Base-by-base conservation (phyloP, 1,284 basidiomycete species). In the Irpex lacteus region DNA sequence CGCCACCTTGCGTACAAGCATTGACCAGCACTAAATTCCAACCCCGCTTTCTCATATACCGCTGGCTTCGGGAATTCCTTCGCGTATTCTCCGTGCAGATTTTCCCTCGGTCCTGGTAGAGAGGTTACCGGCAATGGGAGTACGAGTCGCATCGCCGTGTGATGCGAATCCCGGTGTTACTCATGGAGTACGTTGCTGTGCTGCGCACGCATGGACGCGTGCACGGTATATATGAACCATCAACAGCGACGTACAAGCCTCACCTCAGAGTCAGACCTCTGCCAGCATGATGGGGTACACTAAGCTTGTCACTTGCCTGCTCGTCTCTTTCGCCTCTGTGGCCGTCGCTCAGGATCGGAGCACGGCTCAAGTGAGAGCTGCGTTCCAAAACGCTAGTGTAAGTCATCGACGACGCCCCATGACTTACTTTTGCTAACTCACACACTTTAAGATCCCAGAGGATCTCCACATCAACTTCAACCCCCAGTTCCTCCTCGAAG, bases 401-500 rank as follows among this genome's bases (percentile, higher is more conserved):
- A 13, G 54, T 18, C 26, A 53, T 53, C 19, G 52, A 13, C 19
- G 26, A 26, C 26, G 7, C 19, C 8, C 19, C 13, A 19, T 19
- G 13, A 11, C 13, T 19, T 19, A 53, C 9, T 54, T 15, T 47
- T 11, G 18, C 4, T 18, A 47, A 18, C 11, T 47, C 44, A 4
- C 50, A 26, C 50, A 21, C 18, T 56, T 26, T 21, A 19, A 69
- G 68, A 66, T 69, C 19, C 66, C 68, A 1, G 21, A 38, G 9
- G 65, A 69, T 56, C 18, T 61, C 5, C 36, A 53, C 13, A 53
- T 69, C 34, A 59, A 36, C 4, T 67, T 69, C 60, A 57, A 66
- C 44, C 68, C 68, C 4, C 58, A n/a, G 5, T 47, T 66, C 8
- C 61, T 69, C 4, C 55, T 69, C 32, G 66, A 69, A 40, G 68